Percentiles rank a stretch among this genome's conserved stretches.
Conservation (phyloP, 345 rosid genomes). For the Murraya paniculata region DNA sequence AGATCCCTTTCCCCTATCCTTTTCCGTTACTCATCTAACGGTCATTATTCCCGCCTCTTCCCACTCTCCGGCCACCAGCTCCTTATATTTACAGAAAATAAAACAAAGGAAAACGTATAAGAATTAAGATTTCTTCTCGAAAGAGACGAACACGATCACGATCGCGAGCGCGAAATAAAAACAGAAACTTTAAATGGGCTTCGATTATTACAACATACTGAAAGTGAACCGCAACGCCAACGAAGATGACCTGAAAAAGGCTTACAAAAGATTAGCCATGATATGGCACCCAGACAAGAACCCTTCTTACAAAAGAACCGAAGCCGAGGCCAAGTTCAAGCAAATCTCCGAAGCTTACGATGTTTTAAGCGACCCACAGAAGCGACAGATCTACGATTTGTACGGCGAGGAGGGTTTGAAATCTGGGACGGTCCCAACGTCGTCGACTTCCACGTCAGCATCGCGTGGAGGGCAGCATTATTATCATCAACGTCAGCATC, state of each 20-base stretch:
- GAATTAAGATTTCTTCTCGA: neutral
- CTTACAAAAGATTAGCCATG: constrained; percentile 91
- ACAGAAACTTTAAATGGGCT: constrained; percentile 46
- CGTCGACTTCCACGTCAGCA: constrained; percentile 32
- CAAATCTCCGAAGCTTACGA: constrained; percentile 90
- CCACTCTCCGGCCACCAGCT: constrained; percentile 2
- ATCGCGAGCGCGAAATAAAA: neutral
- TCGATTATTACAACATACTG: constrained; percentile 89
- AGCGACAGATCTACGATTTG: constrained; percentile 93
- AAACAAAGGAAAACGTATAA: neutral
- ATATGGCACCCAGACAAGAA: constrained; percentile 99
- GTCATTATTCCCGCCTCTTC: constrained; percentile 13
- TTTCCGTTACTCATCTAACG: constrained; percentile 19
- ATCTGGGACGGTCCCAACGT: constrained; percentile 65
- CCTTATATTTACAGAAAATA: neutral
- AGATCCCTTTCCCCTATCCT: constrained; percentile 1
- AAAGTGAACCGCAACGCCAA: constrained; percentile 86
- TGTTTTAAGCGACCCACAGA: constrained; percentile 69
- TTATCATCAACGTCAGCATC: constrained; percentile 36
- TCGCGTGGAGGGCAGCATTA: constrained; percentile 23
- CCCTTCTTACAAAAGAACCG: constrained; percentile 55
- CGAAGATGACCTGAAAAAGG: constrained; percentile 78
- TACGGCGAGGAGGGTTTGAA: constrained; percentile 89
- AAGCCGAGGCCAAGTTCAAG: constrained; percentile 91
- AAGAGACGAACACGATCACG: neutral